Percentiles rank a stretch among this genome's conserved stretches.
Evolutionary conservation across 1,284 basidiomycete genomes (phyloP).

Genomic region (Cronartium quercuum): DNA sequence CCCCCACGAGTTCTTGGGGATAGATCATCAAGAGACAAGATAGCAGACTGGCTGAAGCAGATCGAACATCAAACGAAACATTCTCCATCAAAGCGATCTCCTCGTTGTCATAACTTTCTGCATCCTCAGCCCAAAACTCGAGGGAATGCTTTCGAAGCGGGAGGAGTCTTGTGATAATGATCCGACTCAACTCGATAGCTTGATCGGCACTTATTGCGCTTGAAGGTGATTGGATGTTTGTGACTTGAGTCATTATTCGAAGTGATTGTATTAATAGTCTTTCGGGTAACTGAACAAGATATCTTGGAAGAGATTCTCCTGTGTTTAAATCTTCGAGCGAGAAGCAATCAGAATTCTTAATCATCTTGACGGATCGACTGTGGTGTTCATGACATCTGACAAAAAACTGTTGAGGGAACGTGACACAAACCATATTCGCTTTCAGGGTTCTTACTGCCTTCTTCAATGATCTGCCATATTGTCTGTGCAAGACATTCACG

Average conservation of each 20-base stretch:
- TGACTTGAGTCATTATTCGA: conserved; percentile 21
- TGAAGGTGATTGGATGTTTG: neutral
- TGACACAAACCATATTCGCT: neutral
- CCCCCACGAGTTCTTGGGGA: conserved; percentile 13
- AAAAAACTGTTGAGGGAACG: neutral
- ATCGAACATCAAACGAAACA: conserved; percentile 22
- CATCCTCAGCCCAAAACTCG: conserved; percentile 31
- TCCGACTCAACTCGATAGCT: conserved; percentile 15
- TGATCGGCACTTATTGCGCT: conserved; percentile 7
- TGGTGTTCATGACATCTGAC: neutral
- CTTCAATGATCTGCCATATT: conserved; percentile 24
- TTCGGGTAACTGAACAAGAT: conserved; percentile 19
- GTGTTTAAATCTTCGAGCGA: neutral
- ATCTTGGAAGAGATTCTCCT: conserved; percentile 17
- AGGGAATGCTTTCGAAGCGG: conserved; percentile 19
- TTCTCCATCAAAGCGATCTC: conserved; percentile 19
- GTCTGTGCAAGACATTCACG: conserved; percentile 11
- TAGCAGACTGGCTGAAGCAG: conserved; percentile 21
- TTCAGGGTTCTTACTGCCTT: conserved; percentile 3
- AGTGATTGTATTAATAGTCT: conserved; percentile 29
- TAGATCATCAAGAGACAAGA: conserved; percentile 7
- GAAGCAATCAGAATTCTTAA: neutral
- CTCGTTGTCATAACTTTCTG: conserved; percentile 31
- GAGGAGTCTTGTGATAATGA: conserved; percentile 15
- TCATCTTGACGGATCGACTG: neutral